These are phyloP conservation scores for Mycena polygramma DNA, from an alignment of 768 basidiomycete genomes.

Conservation along the genomic window DNA sequence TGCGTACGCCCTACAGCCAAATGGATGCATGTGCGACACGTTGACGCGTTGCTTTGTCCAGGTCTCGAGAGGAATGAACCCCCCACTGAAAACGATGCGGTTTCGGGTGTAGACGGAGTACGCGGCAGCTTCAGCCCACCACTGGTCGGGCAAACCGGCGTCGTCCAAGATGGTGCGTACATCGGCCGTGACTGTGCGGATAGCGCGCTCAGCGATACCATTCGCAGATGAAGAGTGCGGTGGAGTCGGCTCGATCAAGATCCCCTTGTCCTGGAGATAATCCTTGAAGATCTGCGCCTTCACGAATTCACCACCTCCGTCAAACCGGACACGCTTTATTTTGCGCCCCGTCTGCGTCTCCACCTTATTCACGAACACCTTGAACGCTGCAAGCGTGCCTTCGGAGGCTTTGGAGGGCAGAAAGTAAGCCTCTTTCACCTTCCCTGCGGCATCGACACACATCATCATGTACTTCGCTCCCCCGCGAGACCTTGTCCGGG, in stretches of 20 bases:
- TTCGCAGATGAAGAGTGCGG: slow-evolving; percentile 46
- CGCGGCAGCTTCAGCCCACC: neutral
- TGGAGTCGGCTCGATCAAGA: neutral
- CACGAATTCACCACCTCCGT: slow-evolving; percentile 46
- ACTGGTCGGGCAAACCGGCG: neutral
- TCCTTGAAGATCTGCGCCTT: slow-evolving; percentile 1
- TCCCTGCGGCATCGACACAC: neutral
- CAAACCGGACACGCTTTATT: slow-evolving; percentile 29
- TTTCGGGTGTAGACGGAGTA: neutral
- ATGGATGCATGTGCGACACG: slow-evolving; percentile 10
- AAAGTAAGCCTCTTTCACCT: neutral
- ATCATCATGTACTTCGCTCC: slow-evolving; percentile 11
- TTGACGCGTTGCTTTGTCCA: neutral
- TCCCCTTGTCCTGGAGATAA: neutral
- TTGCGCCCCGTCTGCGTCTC: slow-evolving; percentile 3
- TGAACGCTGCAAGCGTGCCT: slow-evolving; percentile 21
- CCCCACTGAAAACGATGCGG: neutral
- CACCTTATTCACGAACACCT: slow-evolving; percentile 5
- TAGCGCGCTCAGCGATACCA: slow-evolving; percentile 40
- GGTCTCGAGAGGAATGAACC: neutral
- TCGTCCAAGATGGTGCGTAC: slow-evolving; percentile 8
- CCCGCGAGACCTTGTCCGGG: neutral
- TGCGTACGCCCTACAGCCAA: slow-evolving; percentile 1
- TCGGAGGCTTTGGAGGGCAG: neutral
- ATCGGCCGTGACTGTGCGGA: slow-evolving; percentile 5